A percentile compares a stretch with the other conserved stretches of the same genome.
These are phyloP conservation scores for Obba rivulosa DNA, from an alignment of 768 basidiomycete species.

Conservation along the genomic window DNA sequence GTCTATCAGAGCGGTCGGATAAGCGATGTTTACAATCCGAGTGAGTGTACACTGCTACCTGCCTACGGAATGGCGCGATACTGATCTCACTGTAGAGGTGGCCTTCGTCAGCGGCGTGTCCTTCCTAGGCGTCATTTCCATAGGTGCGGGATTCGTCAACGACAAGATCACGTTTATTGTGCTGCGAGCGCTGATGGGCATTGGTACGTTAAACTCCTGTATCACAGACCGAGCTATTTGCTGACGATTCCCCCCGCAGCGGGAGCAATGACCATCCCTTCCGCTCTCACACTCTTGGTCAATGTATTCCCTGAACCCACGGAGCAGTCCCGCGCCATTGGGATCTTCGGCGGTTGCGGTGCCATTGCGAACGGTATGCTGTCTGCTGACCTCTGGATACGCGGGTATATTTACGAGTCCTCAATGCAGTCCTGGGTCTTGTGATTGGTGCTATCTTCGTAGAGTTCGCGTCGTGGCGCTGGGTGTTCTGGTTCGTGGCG, in stretches of 20 bases:
- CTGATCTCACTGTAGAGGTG: slow-evolving; percentile 14
- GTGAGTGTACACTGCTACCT: slow-evolving; percentile 13
- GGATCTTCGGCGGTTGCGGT: slow-evolving; percentile 39
- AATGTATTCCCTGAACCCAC: slow-evolving; percentile 40
- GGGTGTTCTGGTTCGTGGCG: slow-evolving; percentile 44
- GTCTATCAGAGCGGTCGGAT: slow-evolving; percentile 25
- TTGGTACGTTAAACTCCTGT: slow-evolving; percentile 13
- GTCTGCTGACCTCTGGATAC: not conserved
- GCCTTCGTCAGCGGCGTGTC: slow-evolving; percentile 24
- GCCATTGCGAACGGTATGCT: slow-evolving; percentile 37
- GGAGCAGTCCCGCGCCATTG: slow-evolving; percentile 39
- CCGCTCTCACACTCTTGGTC: slow-evolving; percentile 38
- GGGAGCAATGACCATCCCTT: slow-evolving; percentile 39
- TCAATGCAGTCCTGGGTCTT: slow-evolving; percentile 23
- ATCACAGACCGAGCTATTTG: not conserved
- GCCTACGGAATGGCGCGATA: not conserved
- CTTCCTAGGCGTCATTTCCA: slow-evolving; percentile 23
- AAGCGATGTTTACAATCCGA: slow-evolving; percentile 28
- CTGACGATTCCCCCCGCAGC: slow-evolving; percentile 13
- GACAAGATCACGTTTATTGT: slow-evolving; percentile 28
- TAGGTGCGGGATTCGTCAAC: slow-evolving; percentile 26
- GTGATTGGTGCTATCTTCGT: slow-evolving; percentile 34
- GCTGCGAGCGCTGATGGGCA: slow-evolving; percentile 27
- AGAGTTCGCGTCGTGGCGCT: slow-evolving; percentile 31
- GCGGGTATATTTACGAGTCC: not conserved